These are phyloP conservation scores for Trametes coccinea DNA, from an alignment of 768 basidiomycete species.

Conservation along the genomic window DNA sequence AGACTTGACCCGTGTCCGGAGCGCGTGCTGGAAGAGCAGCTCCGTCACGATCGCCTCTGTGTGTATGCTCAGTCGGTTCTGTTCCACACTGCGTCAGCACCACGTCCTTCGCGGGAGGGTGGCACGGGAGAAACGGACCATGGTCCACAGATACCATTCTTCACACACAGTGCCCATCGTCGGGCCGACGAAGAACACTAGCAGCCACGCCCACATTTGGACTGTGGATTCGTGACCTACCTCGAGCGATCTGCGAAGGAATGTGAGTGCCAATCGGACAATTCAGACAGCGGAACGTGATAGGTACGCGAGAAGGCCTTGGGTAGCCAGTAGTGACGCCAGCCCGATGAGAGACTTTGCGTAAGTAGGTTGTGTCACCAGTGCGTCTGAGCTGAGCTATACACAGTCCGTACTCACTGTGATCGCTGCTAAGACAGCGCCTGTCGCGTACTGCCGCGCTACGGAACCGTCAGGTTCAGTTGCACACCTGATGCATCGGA, in stretches of 20 bases:
- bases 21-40: conserved; percentile 48
- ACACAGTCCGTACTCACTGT: conserved; percentile 4
- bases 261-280: background rate
- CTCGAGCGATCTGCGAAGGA: conserved; percentile 53
- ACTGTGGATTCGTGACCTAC: conserved; percentile 47
- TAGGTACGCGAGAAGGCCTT: conserved; percentile 32
- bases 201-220: conserved; percentile 72
- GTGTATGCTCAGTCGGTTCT: conserved; percentile 1
- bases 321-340: conserved; percentile 34
- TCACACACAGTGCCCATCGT: conserved; percentile 42
- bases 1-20: conserved; percentile 48
- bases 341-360: conserved; percentile 19
- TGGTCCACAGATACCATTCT: conserved; percentile 53
- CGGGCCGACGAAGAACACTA: conserved; percentile 50
- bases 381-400: background rate
- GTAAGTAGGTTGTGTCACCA: background rate
- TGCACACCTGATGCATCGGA: background rate
- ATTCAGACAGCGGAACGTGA: too few relatives aligned
- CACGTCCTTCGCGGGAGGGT: background rate
- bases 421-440: conserved; percentile 8
- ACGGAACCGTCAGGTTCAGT: background rate
- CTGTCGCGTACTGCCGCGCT: conserved; percentile 19
- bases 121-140: conserved; percentile 22
- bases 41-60: conserved; percentile 17
- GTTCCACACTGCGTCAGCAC: background rate